Percentiles rank a stretch among this genome's conserved stretches.
Evolutionary conservation across 768 basidiomycete genomes (phyloP).

Genomic region (Rhizopogon vulgaris): DNA sequence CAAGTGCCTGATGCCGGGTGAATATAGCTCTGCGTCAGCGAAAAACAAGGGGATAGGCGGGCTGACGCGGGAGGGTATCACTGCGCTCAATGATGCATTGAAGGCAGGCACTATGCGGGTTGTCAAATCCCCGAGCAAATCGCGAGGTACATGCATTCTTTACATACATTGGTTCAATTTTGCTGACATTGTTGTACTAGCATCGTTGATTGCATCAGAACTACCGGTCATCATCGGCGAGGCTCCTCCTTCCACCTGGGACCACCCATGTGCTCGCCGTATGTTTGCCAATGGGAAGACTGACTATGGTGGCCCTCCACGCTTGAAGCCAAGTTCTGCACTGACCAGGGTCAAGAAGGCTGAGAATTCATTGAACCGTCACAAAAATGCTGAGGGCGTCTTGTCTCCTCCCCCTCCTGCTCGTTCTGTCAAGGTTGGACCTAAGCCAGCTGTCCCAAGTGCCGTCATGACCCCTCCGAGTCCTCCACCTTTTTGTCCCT

Average conservation of each 20-base stretch:
- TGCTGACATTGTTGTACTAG: not conserved
- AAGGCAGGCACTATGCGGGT: not conserved
- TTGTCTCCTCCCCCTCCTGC: not conserved
- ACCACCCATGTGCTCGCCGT: not conserved
- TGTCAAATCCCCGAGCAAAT: not conserved
- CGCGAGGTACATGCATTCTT: too few species aligned
- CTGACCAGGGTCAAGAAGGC: not conserved
- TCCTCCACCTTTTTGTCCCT: not conserved
- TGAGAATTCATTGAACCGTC: too few species aligned
- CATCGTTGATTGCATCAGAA: not conserved
- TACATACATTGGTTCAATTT: not conserved
- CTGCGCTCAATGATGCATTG: not conserved
- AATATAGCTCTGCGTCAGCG: not conserved
- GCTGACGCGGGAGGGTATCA: not conserved
- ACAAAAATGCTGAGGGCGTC: not conserved
- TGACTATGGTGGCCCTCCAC: not conserved
- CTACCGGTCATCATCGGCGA: not conserved
- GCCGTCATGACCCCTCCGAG: too few species aligned
- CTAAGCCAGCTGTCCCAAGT: too few species aligned
- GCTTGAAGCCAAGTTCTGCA: not conserved
- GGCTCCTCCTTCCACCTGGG: not conserved
- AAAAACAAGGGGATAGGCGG: not conserved
- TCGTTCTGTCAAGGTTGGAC: too few species aligned
- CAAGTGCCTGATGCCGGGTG: not conserved
- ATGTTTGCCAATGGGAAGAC: not conserved